Evolutionary conservation across 2,329 filamentous ascomycete genomes (phyloP), one percentile per base, ranked within the genome.

Genomic region (Fusarium domesticum): DNA sequence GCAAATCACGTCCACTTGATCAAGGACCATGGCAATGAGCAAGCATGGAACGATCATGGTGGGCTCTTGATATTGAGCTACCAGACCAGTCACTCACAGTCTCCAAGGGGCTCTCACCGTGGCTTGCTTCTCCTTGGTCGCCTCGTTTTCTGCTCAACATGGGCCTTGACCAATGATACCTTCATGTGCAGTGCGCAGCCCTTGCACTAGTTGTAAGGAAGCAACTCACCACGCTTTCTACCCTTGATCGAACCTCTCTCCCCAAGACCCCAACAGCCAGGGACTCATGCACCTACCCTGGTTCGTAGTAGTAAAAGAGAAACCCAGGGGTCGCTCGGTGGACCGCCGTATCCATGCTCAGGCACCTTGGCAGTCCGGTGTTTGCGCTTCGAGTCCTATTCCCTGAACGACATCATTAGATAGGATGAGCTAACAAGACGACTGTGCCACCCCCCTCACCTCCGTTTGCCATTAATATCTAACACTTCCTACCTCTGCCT

Each of bases 391-490:
- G 43, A 49, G 37, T 53, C 48, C 39, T 45, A 35, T 47, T 47
- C 57, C 57, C 49, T 53, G 57, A 31, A 43, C 41, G 37, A 42
- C 35, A 43, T 41, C 43, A 40, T 39, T 37, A 37, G 25, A 53
- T 55, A 57, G 53, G 23, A 28, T 28, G 23, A 28, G 23, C 23
- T 28, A 60, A 58, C 58, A 48, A 53, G 45, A 51, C 53, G 47
- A 43, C 43, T 37, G 47, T 54, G 38, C 44, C 36, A 53, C 45
- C 41, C 48, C 47, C 51, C 23, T 31, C 32, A 37, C 55, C 52
- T 59, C 45, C 46, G 36, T 39, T 45, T 54, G 49, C 53, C 56
- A 53, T 60, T 57, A 59, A 59, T 58, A 60, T 58, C 53, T 52
- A 57, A 51, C 53, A 45, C 47, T 39, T 54, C 54, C 47, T 57